A percentile compares a stretch with the other conserved stretches of the same genome.
phyloP scores from a whole-genome alignment of 495 filamentous ascomycete genomes.

The Talaromyces proteolyticus region DNA sequence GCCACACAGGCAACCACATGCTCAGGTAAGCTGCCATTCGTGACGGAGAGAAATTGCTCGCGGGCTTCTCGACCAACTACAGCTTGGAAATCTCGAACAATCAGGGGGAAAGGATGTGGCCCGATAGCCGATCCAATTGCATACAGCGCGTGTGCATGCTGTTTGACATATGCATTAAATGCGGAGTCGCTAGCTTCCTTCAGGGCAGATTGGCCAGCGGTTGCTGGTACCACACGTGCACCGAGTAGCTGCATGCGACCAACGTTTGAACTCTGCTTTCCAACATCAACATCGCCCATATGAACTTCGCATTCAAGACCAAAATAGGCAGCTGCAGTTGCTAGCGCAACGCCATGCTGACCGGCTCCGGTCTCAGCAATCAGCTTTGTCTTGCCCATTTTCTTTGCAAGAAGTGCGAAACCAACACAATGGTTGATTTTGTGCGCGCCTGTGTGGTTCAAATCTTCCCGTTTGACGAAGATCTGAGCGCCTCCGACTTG shows the following conservation, averaged over 20 bases:
- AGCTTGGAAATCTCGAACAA: slow-evolving; percentile 83
- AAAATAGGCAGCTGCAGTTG: slow-evolving; percentile 83
- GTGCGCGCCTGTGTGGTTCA: slow-evolving; percentile 73
- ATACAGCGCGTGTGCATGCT: slow-evolving; percentile 77
- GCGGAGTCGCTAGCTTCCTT: slow-evolving; percentile 86
- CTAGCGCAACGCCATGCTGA: slow-evolving; percentile 83
- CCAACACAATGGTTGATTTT: slow-evolving; percentile 90
- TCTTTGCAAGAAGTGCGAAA: slow-evolving; percentile 66
- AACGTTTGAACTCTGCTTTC: slow-evolving; percentile 83
- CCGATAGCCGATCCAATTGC: slow-evolving; percentile 87
- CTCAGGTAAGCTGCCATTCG: slow-evolving; percentile 67
- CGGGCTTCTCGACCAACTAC: slow-evolving; percentile 82
- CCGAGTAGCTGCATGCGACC: slow-evolving; percentile 88
- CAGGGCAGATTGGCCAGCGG: slow-evolving; percentile 70
- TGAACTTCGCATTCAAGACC: slow-evolving; percentile 85
- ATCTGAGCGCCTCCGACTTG: slow-evolving; percentile 85
- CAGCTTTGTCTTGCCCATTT: slow-evolving; percentile 78
- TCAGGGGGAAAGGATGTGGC: slow-evolving; percentile 84
- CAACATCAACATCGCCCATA: slow-evolving; percentile 85
- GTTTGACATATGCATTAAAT: slow-evolving; percentile 73
- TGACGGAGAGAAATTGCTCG: slow-evolving; percentile 65
- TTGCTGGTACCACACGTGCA: slow-evolving; percentile 71
- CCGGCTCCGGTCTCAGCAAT: slow-evolving; percentile 87
- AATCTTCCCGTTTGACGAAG: slow-evolving; percentile 90
- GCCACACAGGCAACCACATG: slow-evolving; percentile 84